Base-by-base conservation (phyloP, 106 monocot species). In the Dendrobium huoshanense region DNA sequence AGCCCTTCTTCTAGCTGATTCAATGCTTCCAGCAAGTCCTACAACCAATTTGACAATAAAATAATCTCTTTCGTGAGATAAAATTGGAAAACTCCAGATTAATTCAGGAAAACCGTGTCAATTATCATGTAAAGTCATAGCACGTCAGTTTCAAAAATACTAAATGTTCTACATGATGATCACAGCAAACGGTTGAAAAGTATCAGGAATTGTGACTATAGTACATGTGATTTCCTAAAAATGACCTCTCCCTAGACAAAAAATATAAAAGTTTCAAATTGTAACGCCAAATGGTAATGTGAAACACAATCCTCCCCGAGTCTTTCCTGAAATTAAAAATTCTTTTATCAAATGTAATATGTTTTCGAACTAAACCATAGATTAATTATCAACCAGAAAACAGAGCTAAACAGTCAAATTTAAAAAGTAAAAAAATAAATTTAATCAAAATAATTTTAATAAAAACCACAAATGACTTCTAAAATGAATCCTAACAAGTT, bases 11-110 rank as follows among this genome's bases (percentile, higher is more conserved):
- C 99, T 27, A 95, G 93, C 84, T 90, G 84, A 77, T 88, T 89
- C 81, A 95, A 72, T 59, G 95, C 93, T 43, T 93, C 95, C 78
- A 99, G 79, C 54, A 99, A 88, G 87, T 99, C 99, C 99, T 99
- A 77, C 20, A 77, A 22, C 15, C 70, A 67, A 77, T 49, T 77
- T 61, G 58, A 55, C 40, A 29, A 65, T 45, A 67, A 79, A 64
- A 45, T 65, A 41, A 41, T 18, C 9, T 40, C 0, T 54, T 13
- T 29, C 10, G 58, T 17, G 27, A 31, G 49, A 2, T 51, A 67
- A 29, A 37, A 70, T 33, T 61, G n/a, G n/a, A 2, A 61, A 51
- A 51, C 5, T 24, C 1, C 7, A 61, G 61, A 70, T 70, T 70
- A 13, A 37, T 29, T 65, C 64, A 65, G 24, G 25, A 61, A 61